Conservation (phyloP, 257 asterid genomes). For the Ehretia macrophylla region DNA sequence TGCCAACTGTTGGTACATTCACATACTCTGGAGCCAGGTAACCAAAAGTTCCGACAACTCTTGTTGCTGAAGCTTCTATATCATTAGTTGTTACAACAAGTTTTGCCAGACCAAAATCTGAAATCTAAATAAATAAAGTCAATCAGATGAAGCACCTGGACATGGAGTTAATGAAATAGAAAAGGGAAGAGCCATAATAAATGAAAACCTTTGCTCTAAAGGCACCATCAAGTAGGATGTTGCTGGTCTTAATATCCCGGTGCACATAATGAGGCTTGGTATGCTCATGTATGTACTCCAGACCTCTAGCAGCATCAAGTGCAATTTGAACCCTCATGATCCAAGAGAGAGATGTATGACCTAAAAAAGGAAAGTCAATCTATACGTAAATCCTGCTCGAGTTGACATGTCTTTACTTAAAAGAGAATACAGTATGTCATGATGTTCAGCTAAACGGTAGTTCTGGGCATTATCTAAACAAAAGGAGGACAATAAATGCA, state of each 20-base stretch:
- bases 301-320: slow-evolving; percentile 92
- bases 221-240: slow-evolving; percentile 78
- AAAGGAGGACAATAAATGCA: too few relatives aligned
- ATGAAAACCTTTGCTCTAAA: slow-evolving; percentile 77
- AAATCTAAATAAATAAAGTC: slow-evolving; percentile 44
- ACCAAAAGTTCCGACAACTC: slow-evolving; percentile 94
- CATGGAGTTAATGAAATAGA: slow-evolving; percentile 8
- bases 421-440: too few relatives aligned
- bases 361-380: slow-evolving; percentile 27
- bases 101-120: slow-evolving; percentile 94
- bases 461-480: too few relatives aligned
- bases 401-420: not conserved
- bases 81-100: slow-evolving; percentile 75
- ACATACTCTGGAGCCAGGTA: slow-evolving; percentile 98
- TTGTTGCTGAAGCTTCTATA: slow-evolving; percentile 83
- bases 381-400: not conserved
- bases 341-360: slow-evolving; percentile 89
- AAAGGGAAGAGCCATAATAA: not conserved
- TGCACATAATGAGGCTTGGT: slow-evolving; percentile 96
- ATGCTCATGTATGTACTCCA: slow-evolving; percentile 97
- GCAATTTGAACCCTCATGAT: slow-evolving; percentile 89
- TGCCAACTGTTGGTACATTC: not conserved
- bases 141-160: slow-evolving; percentile 17
- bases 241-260: slow-evolving; percentile 93
- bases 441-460: too few relatives aligned